Base-by-base conservation (phyloP, 768 basidiomycete genomes). In the Neoboletus brunneissimus region DNA sequence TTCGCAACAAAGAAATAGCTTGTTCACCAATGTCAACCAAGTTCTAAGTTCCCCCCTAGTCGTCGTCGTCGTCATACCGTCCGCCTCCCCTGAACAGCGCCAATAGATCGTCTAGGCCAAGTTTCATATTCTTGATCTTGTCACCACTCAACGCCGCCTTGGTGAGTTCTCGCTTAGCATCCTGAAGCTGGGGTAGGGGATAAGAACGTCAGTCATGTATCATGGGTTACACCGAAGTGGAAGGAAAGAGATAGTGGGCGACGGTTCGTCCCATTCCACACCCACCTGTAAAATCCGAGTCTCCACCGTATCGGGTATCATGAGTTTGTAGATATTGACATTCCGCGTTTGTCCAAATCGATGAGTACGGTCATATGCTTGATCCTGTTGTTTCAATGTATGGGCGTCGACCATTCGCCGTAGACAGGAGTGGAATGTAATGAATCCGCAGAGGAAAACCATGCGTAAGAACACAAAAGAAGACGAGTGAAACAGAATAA, bases 301-400 rank as follows among this genome's bases (percentile, higher is more conserved):
- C 66, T 96, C 94, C 9, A 97, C 90, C 2, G 92, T 94, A 27
- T 84, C 78, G 41, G 88, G 85, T 53, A 98, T 87, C 63, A 88
- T 92, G 31, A 98, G 81, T 73, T 94, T 94, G 77, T 85, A 91
- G 59, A 94, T 95, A 65, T 88, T 84, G 40, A 97, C 95, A 58
- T 88, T 82, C 27, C 87, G 83, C 47, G 78, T 88, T 73, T 98
- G 95, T 9, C 96, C 94, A 55, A 91, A 85, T 52, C 91, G 87
- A 77, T 95, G 93, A 7, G 89, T 86, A 49, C 93, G 86, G 68
- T 94, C 94, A 65, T 94, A 96, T 0, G 94, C 94, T 75, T 98
- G 95, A 59, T 96, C 93, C 82, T 89, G 66, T 64, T 45, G 20
- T 46, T 27, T 27, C 47, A 16, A 37, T 38, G 42, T 42, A 23